Percentiles rank a stretch among this genome's conserved stretches.
These are phyloP conservation scores for Spiraea crenata DNA, from an alignment of 331 rosid species.

Conservation along the genomic window DNA sequence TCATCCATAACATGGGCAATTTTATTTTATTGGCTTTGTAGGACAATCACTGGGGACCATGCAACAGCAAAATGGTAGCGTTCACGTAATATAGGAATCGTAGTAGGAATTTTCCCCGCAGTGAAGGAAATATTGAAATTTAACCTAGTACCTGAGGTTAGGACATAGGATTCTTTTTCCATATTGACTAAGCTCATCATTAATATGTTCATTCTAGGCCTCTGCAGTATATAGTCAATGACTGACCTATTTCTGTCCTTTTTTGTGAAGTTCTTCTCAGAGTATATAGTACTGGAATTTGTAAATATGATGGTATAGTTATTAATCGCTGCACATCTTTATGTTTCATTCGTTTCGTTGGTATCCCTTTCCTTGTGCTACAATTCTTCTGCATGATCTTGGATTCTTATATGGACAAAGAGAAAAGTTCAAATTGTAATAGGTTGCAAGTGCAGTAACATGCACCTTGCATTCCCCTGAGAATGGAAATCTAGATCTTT, in stretches of 20 bases:
- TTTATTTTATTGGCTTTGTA: conserved; percentile 54
- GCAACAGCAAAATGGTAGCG: conserved; percentile 69
- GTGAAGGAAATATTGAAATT: conserved; percentile 37
- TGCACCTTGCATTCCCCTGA: no score
- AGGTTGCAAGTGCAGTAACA: neutral
- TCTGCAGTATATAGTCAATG: conserved; percentile 47
- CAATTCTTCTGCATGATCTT: neutral
- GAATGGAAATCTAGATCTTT: no score
- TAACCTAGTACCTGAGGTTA: conserved; percentile 54
- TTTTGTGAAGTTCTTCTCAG: neutral
- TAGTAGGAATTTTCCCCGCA: conserved; percentile 41
- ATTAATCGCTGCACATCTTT: neutral
- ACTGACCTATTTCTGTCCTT: conserved; percentile 23
- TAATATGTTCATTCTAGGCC: conserved; percentile 49
- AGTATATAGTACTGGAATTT: neutral
- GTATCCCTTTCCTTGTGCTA: neutral
- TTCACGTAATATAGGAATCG: conserved; percentile 63
- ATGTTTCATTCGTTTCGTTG: neutral
- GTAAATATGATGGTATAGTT: neutral
- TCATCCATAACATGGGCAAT: conserved; percentile 19
- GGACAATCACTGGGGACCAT: conserved; percentile 67
- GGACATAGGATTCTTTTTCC: conserved; percentile 55
- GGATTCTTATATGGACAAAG: neutral
- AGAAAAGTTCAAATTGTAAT: neutral
- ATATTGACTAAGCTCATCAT: conserved; percentile 45